Evolutionary conservation across 805 yeast genomes (phyloP), one percentile per base, ranked within the genome.

Genomic region (Pichia cephalocereana): DNA sequence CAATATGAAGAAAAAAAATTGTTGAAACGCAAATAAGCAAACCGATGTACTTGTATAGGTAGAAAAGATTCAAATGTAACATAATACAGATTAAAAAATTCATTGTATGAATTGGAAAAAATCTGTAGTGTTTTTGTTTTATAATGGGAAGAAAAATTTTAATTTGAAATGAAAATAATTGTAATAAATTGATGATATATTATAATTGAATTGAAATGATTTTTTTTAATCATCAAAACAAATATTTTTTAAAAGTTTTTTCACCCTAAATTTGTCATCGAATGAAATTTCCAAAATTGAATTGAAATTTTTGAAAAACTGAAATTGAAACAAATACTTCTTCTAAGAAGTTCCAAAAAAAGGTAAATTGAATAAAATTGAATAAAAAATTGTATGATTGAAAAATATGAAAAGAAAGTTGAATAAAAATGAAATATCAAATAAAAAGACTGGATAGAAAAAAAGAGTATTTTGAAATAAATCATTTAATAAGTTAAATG

Each of bases 261-360:
- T 39, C 47, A 40, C 36, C 45, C 45, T 46, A 27, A 15, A 27
- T 37, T 38, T 38, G 44, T 47, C 23, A 43, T 43, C 43, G 46
- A 40, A n/a, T 41, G 28, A 28, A 30, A 8, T 30, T 31, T 30
- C 43, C 37, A 41, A 41, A 19, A 41, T 18, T 41, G 23, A n/a
- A 15, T 17, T 14, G 15, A 27, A 34, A 11, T 17, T 40, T 10
- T 30, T 30, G 32, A 30, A 30, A 30, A 30, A 12, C 8, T 41
- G 23, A n/a, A 15, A 30, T 14, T 41, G 23, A n/a, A 15, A 30
- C 18, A 23, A 34, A 41, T 44, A 49, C 44, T 40, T 42, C 46
- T 34, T 46, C 47, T 47, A 45, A 46, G 49, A 50, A 49, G 48
- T 55, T 54, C 49, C 53, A 46, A 49, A 52, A 52, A 23, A 52